Base-by-base conservation (phyloP, 257 asterid species). In the Solanum phureja region DNA sequence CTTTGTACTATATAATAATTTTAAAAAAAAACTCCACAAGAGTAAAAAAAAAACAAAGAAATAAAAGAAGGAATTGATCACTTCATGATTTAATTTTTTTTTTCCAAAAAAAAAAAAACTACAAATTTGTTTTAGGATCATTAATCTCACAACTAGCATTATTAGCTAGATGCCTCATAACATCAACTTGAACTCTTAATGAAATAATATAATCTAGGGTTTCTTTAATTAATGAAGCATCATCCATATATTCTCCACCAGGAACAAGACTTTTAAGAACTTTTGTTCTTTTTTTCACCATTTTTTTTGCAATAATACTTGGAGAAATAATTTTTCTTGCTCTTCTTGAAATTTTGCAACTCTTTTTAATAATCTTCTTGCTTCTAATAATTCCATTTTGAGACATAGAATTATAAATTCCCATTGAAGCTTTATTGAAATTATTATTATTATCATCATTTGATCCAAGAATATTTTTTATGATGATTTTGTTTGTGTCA, bases 141-240 rank as follows among this genome's bases (percentile, higher is more conserved):
- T 33, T 82, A 82, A 82, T 82, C 69, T 49, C 44, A 76, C 7
- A 7, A 29, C 2, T 91, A 88, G 92, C 95, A 86, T 82, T 87
- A 86, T 82, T 87, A 38, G 94, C 98, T 82, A 96, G 87, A 86
- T 86, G 92, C 52, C 98, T 90, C 99, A 96, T 96, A 34, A 96
- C 98, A 87, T 96, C 96, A 18, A 96, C 98, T 73, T 96, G 98
- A 86, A 95, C 93, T 12, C 91, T 91, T 35, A 96, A 91, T 19
- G 98, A 94, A 58, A 92, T 84, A 6, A 95, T 91, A 35, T 96
- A 96, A 92, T 96, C 99, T 94, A 96, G 95, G 94, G 99, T 95
- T 94, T 96, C 99, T 69, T 88, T 93, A 21, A 96, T 94, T 91
- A 96, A 88, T 18, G 87, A 89, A 34, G 90, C 46, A 11, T 89